Evolutionary conservation across 164 flowering plant genomes (phyloP).

Genomic region (Santalum album): DNA sequence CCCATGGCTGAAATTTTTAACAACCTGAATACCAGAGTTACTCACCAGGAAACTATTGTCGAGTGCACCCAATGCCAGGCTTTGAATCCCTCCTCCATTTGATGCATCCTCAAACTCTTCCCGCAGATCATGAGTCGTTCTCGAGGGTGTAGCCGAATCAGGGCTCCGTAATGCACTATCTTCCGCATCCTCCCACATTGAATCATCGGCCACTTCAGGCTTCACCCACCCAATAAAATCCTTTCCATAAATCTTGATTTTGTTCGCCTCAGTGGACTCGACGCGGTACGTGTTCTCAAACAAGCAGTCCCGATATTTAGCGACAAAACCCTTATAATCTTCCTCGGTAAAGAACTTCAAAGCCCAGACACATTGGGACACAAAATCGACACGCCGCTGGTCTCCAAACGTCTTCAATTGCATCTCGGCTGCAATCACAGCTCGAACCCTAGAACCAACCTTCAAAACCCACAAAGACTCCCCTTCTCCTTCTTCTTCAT

Average conservation of each 20-base stretch:
- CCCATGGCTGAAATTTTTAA: constrained; percentile 84
- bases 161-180: constrained; percentile 38
- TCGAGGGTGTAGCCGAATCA: constrained; percentile 25
- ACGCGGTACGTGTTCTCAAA: constrained; percentile 76
- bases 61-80: constrained; percentile 93
- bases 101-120: constrained; percentile 94
- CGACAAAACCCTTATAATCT: constrained; percentile 47
- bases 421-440: constrained; percentile 33
- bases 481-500: constrained; percentile 29
- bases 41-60: constrained; percentile 91
- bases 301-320: constrained; percentile 62
- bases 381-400: constrained; percentile 65
- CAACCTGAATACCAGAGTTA: constrained; percentile 85
- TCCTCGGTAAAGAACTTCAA: constrained; percentile 60
- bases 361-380: constrained; percentile 64
- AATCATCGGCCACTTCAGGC: constrained; percentile 85
- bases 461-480: constrained; percentile 48
- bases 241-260: constrained; percentile 76
- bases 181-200: constrained; percentile 89
- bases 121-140: constrained; percentile 45
- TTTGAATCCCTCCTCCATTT: constrained; percentile 67
- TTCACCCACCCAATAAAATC: constrained; percentile 89
- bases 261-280: constrained; percentile 64
- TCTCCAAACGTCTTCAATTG: constrained; percentile 60
- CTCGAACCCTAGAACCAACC: constrained; percentile 40